Evolutionary conservation across 768 basidiomycete species (phyloP).

Genomic region (Tricholoma bakamatsutake): DNA sequence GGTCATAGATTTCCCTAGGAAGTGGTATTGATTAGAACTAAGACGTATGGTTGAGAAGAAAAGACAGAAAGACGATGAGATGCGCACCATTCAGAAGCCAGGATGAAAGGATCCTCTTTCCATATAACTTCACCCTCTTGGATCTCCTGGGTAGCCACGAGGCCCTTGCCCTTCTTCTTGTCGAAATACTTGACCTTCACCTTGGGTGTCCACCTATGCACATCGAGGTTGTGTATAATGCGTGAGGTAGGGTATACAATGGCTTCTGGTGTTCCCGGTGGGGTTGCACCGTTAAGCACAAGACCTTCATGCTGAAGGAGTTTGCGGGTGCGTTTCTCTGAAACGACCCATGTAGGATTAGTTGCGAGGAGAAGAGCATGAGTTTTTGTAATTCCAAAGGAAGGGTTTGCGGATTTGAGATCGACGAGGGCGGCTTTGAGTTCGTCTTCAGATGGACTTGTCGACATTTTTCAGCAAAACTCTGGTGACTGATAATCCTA

Average conservation of each 20-base stretch:
- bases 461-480: too few relatives aligned
- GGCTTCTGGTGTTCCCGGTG: conserved; percentile 10
- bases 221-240: conserved; percentile 57
- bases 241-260: conserved; percentile 53
- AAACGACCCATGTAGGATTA: conserved; percentile 70
- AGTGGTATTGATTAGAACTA: neutral
- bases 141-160: conserved; percentile 67
- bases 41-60: neutral
- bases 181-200: conserved; percentile 65
- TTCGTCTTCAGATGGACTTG: conserved; percentile 51
- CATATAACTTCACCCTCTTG: conserved; percentile 70
- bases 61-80: neutral
- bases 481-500: neutral
- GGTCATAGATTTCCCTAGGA: conserved; percentile 70
- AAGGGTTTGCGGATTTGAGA: conserved; percentile 53
- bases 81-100: conserved; percentile 75
- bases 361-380: conserved; percentile 53
- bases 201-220: conserved; percentile 56
- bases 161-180: conserved; percentile 72
- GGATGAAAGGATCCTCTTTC: conserved; percentile 78
- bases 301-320: conserved; percentile 58
- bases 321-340: conserved; percentile 78
- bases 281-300: conserved; percentile 22
- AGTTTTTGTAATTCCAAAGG: conserved; percentile 67
- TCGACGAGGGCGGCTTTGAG: conserved; percentile 49